These are phyloP conservation scores for Starmerella ratchasimensis DNA, from an alignment of 805 yeast species.

Conservation along the genomic window DNA sequence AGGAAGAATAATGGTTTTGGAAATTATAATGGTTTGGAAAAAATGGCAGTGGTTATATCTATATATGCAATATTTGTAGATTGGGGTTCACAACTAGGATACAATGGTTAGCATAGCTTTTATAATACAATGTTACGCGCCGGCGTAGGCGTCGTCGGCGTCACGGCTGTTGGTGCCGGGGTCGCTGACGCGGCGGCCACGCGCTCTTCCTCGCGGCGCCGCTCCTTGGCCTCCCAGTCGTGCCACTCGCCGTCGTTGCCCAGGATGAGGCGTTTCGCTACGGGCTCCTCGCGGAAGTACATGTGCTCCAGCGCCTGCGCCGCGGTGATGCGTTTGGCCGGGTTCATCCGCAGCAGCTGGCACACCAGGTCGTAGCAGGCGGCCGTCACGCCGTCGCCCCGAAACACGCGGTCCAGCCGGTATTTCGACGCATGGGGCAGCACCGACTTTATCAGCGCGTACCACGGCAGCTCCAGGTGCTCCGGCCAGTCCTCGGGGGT, in stretches of 20 bases:
- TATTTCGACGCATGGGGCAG: constrained; percentile 30
- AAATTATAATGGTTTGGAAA: too few relatives aligned
- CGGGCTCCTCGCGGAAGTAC: constrained; percentile 61
- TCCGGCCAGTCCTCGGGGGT: constrained; percentile 59
- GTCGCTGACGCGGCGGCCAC: too few relatives aligned
- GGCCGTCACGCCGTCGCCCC: constrained; percentile 30
- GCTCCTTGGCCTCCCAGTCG: constrained; percentile 84
- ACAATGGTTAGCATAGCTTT: too few relatives aligned
- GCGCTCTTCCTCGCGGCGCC: constrained; percentile 27
- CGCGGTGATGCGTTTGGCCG: constrained; percentile 53
- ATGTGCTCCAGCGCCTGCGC: constrained; percentile 51
- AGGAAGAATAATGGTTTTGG: background rate
- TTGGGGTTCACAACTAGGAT: too few relatives aligned
- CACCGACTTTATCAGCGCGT: constrained; percentile 47
- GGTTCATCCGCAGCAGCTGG: constrained; percentile 53
- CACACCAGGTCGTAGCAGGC: constrained; percentile 48
- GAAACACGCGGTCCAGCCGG: constrained; percentile 33
- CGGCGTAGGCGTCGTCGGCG: too few relatives aligned
- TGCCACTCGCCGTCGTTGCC: constrained; percentile 78
- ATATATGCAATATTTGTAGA: too few relatives aligned
- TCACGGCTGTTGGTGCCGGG: too few relatives aligned
- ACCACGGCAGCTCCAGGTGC: constrained; percentile 79
- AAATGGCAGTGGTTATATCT: too few relatives aligned
- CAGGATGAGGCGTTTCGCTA: constrained; percentile 46
- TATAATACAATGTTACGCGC: too few relatives aligned